These are phyloP conservation scores for Cyclostephanos tholiformis DNA, from an alignment of 108 stramenopile genomes.

Conservation along the genomic window DNA sequence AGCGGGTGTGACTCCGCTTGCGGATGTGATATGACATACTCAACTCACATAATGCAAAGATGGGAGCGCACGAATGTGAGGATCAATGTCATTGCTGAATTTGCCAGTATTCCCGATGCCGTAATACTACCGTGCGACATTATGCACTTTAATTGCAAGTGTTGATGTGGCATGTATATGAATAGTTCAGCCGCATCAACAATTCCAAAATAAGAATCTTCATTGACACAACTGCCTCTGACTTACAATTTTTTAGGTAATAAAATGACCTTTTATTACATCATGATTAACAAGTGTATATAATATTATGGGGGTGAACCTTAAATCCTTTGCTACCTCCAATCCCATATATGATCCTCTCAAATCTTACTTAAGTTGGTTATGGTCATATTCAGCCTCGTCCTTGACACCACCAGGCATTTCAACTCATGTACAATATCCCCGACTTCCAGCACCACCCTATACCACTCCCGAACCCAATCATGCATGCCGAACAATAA, in stretches of 20 bases:
- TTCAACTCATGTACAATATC: constrained; percentile 5
- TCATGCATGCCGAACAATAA: neutral
- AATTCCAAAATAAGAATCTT: too few relatives aligned
- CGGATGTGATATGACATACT: constrained; percentile 51
- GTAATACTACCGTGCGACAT: constrained; percentile 49
- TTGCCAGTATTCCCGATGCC: constrained; percentile 61
- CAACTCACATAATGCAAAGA: constrained; percentile 38
- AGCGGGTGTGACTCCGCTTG: constrained; percentile 59
- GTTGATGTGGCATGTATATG: neutral
- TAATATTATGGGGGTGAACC: too few relatives aligned
- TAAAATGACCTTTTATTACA: too few relatives aligned
- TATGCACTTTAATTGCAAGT: neutral
- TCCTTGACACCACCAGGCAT: constrained; percentile 29
- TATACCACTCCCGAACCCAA: neutral
- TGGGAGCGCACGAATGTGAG: constrained; percentile 11
- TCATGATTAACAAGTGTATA: too few relatives aligned
- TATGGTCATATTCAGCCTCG: constrained; percentile 28
- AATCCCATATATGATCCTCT: constrained; percentile 14
- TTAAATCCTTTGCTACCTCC: too few relatives aligned
- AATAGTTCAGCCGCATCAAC: neutral
- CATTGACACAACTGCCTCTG: too few relatives aligned
- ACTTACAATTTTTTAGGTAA: too few relatives aligned
- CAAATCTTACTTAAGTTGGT: constrained; percentile 25
- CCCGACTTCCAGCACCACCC: constrained; percentile 10
- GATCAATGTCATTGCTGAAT: constrained; percentile 43